Base-by-base conservation (phyloP, 202 grass and related monocot species). In the Hordeum pubiflorum region DNA sequence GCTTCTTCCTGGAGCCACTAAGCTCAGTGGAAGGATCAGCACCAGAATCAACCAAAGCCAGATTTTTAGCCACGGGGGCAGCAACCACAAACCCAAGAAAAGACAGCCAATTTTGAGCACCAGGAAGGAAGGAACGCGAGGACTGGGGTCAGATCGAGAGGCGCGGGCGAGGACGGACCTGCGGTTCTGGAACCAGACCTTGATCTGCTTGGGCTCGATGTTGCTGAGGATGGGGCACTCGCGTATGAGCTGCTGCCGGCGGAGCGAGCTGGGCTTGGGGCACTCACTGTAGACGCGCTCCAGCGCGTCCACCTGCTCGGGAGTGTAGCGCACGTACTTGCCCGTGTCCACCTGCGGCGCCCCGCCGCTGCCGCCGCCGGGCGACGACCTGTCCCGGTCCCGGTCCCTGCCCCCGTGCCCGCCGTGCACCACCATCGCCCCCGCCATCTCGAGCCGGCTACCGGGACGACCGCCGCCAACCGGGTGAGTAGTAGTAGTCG, bases 101-200 rank as follows among this genome's bases (percentile, higher is more conserved):
- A n/a, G 10, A 3, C 24, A 37, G 36, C 10, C 17, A 78, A 23
- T 40, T 73, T 85, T 32, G 8, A 78, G 58, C 57, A 3, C 10
- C 64, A 44, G 12, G 62, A 83, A 77, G 20, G 62, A 76, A 58
- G 14, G 27, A 3, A 66, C 85, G 24, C 33, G 13, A n/a, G 13
- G 26, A 12, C 22, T 10, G 73, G 7, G 58, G 58, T 17, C n/a
- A 58, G 82, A 82, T 80, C 46, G 58, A 33, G 57, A n/a, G 32
- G 9, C n/a, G 7, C n/a, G 11, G 69, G 24, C 17, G 23, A 33
- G 27, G 7, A 63, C 77, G 66, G 56, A 98, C 95, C 95, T 98
- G 75, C 95, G 90, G 82, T 97, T 97, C 89, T 97, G 94, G 84
- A 97, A 97, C 94, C 94, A 97, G 74, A 97, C 94, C 89, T 97